Base-by-base conservation (phyloP, 805 yeast genomes). In the Saccharomycopsis oosterbeekiorum region DNA sequence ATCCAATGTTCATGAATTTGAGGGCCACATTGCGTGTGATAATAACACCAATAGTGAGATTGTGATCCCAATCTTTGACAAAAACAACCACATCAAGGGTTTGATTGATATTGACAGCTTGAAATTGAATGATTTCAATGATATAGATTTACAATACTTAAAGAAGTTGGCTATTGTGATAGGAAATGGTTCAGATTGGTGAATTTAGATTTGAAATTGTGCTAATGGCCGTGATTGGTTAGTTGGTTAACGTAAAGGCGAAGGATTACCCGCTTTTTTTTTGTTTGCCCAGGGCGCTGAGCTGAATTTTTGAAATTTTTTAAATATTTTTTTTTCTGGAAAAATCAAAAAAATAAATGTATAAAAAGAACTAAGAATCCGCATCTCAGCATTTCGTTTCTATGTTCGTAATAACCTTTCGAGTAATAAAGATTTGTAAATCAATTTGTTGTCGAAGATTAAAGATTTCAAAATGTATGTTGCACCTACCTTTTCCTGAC, bases 11-110 rank as follows among this genome's bases (percentile, higher is more conserved):
- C 78, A 86, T 21, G 71, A 80, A 66, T 90, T 83, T 68, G 96
- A 96, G 0, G 96, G 96, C 0, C 98, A 93, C 70, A 94, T 93
- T 65, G 98, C 98, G 0, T 93, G 99, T 74, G 99, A 94, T 74
- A 96, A 97, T 0, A 96, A 85, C 62, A 93, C 98, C 0, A 80
- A 86, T 65, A 88, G 96, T 71, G 99, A 93, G 70, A 88, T 93
- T 37, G 98, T 94, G 21, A 92, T 93, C 1, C 98, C 98, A 0
- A 81, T 92, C 6, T 68, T 83, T 0, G 70, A 70, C 34, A 68
- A 72, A 12, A 72, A 74, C 2, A 72, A 74, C 2, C 80, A 78
- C 1, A 74, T 84, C 0, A 67, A 81, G 19, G 98, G 94, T 5
- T 97, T 93, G 4, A 76, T 93, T 58, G 98, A 94, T 70, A 79